A percentile compares a stretch with the other conserved stretches of the same genome.
These are phyloP conservation scores for Phytophthora citricola DNA, from an alignment of 352 stramenopile species.

Conservation along the genomic window DNA sequence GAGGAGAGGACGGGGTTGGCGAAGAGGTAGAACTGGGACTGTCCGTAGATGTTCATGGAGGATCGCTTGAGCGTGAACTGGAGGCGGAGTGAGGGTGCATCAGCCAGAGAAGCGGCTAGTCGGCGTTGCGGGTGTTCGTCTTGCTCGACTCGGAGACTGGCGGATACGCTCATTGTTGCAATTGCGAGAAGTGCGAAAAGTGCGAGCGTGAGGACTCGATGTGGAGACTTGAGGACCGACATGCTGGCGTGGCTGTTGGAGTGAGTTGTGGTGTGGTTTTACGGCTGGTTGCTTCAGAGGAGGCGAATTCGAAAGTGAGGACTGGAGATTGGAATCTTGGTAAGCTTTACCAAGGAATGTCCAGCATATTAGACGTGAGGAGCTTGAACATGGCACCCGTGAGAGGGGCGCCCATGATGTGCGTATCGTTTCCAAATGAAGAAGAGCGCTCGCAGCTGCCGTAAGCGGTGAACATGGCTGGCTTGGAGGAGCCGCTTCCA, in stretches of 20 bases:
- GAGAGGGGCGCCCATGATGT: neutral
- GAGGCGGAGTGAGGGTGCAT: conserved; percentile 4
- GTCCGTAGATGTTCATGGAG: conserved; percentile 39
- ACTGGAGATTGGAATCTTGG: conserved; percentile 1
- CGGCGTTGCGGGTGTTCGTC: neutral
- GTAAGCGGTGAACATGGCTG: too few species aligned
- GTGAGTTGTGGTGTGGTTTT: too few species aligned
- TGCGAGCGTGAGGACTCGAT: conserved; percentile 7
- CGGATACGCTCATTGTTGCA: neutral
- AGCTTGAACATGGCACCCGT: neutral
- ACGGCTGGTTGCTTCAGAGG: neutral
- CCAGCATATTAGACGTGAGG: too few species aligned
- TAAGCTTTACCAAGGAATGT: neutral
- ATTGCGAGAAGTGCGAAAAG: conserved; percentile 6
- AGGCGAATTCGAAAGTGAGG: conserved; percentile 20
- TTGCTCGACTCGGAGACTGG: conserved; percentile 2
- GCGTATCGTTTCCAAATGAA: too few species aligned
- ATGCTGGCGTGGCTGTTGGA: neutral
- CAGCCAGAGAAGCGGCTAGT: conserved; percentile 15
- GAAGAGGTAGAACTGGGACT: conserved; percentile 43
- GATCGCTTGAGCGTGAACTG: conserved; percentile 39
- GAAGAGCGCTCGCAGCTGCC: too few species aligned
- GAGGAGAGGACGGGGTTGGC: conserved; percentile 36
- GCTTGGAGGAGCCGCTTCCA: too few species aligned
- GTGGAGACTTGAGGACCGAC: conserved; percentile 8